Conservation (phyloP, 1,139 yeast species). For the Zygoascus meyerae region DNA sequence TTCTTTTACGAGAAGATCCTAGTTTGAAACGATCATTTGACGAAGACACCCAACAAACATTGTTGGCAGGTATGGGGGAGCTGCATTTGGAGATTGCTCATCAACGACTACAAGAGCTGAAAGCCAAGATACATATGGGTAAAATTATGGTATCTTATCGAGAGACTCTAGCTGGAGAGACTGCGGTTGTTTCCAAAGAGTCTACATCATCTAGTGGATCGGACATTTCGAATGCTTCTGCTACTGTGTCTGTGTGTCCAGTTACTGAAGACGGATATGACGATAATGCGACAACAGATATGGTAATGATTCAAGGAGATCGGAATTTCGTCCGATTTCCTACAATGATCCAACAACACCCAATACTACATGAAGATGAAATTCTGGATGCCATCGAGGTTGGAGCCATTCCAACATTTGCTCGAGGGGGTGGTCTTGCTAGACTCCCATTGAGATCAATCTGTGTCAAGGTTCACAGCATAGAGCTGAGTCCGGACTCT, state of each 20-base stretch:
- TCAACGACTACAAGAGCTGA: conserved; percentile 74
- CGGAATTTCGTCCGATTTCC: conserved; percentile 39
- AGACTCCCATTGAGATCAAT: conserved; percentile 63
- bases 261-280: conserved; percentile 27
- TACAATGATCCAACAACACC: conserved; percentile 8
- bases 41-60: conserved; percentile 83
- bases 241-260: conserved; percentile 48
- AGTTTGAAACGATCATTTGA: conserved; percentile 61
- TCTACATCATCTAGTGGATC: conserved; percentile 12
- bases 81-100: conserved; percentile 83
- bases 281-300: conserved; percentile 14
- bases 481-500: conserved; percentile 54
- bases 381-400: conserved; percentile 31
- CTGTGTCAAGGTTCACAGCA: conserved; percentile 45
- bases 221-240: conserved; percentile 21
- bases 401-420: conserved; percentile 59
- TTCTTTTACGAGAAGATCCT: conserved; percentile 77
- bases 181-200: conserved; percentile 25
- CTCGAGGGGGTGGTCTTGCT: conserved; percentile 65
- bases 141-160: conserved; percentile 84
- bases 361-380: conserved; percentile 3
- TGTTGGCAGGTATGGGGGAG: conserved; percentile 94
- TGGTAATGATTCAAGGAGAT: conserved; percentile 28
- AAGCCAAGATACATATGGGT: conserved; percentile 75
- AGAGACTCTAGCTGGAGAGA: conserved; percentile 48